phyloP scores from a whole-genome alignment of 2,329 filamentous ascomycete species.

The Aspergillus sp. region DNA sequence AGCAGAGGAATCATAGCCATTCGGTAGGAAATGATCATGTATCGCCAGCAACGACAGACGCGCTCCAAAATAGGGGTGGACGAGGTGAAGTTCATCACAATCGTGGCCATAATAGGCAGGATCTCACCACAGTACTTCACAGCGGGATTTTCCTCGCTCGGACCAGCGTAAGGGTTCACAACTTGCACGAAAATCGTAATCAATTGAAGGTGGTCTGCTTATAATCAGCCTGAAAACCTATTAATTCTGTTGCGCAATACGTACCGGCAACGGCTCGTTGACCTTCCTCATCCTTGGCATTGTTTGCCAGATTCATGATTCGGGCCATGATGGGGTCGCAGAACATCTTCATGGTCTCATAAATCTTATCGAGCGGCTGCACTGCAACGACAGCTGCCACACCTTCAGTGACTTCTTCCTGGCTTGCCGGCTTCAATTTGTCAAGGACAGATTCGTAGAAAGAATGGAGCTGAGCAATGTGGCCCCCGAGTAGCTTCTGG shows the following conservation, averaged over 20 bases:
- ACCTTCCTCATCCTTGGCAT: constrained; percentile 73
- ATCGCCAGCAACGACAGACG: constrained; percentile 90
- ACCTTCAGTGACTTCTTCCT: constrained; percentile 94
- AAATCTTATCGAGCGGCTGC: constrained; percentile 74
- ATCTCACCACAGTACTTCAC: constrained; percentile 97
- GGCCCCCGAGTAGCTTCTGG: constrained; percentile 74
- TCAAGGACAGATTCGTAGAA: constrained; percentile 92
- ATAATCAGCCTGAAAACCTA: constrained; percentile 8
- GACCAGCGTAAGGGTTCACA: constrained; percentile 68
- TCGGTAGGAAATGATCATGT: constrained; percentile 94
- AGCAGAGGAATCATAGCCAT: constrained; percentile 82
- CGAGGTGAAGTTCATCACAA: constrained; percentile 79
- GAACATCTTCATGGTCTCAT: constrained; percentile 83
- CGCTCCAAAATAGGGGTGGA: constrained; percentile 89
- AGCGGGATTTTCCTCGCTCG: constrained; percentile 73
- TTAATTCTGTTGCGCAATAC: constrained; percentile 3
- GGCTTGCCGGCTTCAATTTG: constrained; percentile 76
- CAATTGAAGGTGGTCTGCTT: constrained; percentile 76
- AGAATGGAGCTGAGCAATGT: constrained; percentile 78
- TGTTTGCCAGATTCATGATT: constrained; percentile 81
- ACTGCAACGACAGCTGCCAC: constrained; percentile 87
- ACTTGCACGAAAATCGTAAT: constrained; percentile 84
- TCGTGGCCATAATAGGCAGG: constrained; percentile 78
- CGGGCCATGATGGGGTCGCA: constrained; percentile 84
- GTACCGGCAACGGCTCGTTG: constrained; percentile 80